Base-by-base conservation (phyloP, 306 rosid genomes). In the Dicorynia guianensis region DNA sequence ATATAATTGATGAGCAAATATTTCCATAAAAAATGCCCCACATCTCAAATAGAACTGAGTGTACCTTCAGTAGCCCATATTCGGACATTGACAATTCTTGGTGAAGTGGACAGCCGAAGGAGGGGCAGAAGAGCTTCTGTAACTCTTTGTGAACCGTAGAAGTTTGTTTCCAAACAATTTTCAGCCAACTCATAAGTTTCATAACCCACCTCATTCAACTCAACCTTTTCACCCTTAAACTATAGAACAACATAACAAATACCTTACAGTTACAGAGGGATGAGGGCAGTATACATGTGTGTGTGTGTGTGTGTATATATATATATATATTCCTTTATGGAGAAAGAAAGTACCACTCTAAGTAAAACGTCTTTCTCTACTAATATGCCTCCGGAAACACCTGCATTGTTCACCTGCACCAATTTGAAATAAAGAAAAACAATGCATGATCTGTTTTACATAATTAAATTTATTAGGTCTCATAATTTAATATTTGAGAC, bases 101-200 rank as follows among this genome's bases (percentile, higher is more conserved):
- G 96, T 8, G 92, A 85, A 52, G 76, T 60, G 4, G n/a, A 90
- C n/a, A 82, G 47, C 36, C 80, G 87, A 15, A 87, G 89, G 8
- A 85, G 68, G 13, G 90, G 87, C 72, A 87, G 75, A 56, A 90
- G 87, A 15, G 89, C 83, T 78, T 87, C 86, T 5, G 83, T 52
- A 9, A 79, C 86, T 78, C 85, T 78, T 73, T 75, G 84, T 4
- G 90, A 76, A n/a, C 96, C 90, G 63, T 85, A 73, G 58, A 82
- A 90, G 43, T 87, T 85, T 1, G 76, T 80, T 69, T 85, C n/a
- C 25, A 87, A 61, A 74, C 95, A 81, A 83, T 72, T 79, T 77
- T 85, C 63, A 0, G 83, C 80, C 43, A 62, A 49, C 64, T 83
- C 86, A 62, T 77, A 85, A 17, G 7, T 85, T 68, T 85, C 78